These are phyloP conservation scores for Rhodotorula sphaerocarpa DNA, from an alignment of 768 basidiomycete genomes.

Conservation along the genomic window DNA sequence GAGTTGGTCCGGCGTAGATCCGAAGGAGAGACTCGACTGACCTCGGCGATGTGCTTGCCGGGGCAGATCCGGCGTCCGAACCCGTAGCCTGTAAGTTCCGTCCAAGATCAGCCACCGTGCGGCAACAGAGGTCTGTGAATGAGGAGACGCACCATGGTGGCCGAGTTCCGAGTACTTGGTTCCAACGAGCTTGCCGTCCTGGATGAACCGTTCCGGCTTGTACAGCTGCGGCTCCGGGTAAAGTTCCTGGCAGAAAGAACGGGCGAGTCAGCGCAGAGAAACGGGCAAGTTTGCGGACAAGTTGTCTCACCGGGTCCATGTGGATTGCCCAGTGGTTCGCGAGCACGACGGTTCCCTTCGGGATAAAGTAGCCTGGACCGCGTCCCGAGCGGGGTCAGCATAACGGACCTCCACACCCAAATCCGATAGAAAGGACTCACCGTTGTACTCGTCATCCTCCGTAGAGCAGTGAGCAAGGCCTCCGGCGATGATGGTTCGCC, in stretches of 20 bases:
- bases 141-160: slow-evolving; percentile 20
- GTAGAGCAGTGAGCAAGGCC: slow-evolving; percentile 25
- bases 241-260: background rate
- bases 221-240: slow-evolving; percentile 30
- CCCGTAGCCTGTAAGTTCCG: too few species aligned
- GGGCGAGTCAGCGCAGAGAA: background rate
- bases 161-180: slow-evolving; percentile 23
- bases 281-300: too few species aligned
- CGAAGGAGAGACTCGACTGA: background rate
- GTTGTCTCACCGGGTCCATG: slow-evolving; percentile 28
- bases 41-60: slow-evolving; percentile 19
- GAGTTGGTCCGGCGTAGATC: background rate
- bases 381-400: too few species aligned
- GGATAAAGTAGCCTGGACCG: slow-evolving; percentile 23
- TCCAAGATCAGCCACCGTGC: too few species aligned
- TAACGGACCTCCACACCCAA: too few species aligned
- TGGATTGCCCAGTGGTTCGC: slow-evolving; percentile 36
- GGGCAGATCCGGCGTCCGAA: slow-evolving; percentile 4
- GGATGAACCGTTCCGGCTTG: slow-evolving; percentile 33
- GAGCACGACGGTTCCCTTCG: slow-evolving; percentile 32
- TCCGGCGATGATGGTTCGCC: slow-evolving; percentile 38
- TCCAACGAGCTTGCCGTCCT: slow-evolving; percentile 21
- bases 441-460: slow-evolving; percentile 30
- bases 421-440: too few species aligned
- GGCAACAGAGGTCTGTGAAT: too few species aligned